A percentile compares a stretch with the other conserved stretches of the same genome.
These are phyloP conservation scores for Trichophyton mentagrophytes DNA, from an alignment of 2,329 filamentous ascomycete species.

Conservation along the genomic window DNA sequence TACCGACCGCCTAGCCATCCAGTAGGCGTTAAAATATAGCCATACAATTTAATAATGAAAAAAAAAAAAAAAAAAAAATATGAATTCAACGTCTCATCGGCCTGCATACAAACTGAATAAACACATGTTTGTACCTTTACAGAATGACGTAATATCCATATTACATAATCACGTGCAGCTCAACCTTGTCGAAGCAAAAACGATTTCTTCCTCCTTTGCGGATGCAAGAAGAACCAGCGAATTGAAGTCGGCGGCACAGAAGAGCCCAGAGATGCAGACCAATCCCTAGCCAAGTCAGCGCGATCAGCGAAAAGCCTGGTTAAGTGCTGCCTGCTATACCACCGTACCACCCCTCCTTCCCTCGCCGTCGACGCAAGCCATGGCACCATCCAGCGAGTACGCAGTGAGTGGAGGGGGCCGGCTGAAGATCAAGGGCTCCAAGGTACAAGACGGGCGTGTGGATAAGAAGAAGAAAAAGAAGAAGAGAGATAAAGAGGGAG, in stretches of 20 bases:
- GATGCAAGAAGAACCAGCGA: background rate
- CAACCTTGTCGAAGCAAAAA: background rate
- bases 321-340: background rate
- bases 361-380: background rate
- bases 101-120: no score
- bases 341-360: background rate
- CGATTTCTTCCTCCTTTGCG: background rate
- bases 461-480: constrained; percentile 15
- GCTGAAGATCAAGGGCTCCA: constrained; percentile 72
- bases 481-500: constrained; percentile 13
- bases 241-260: background rate
- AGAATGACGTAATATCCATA: background rate
- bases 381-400: constrained; percentile 11
- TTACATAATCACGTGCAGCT: background rate
- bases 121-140: background rate
- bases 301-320: background rate
- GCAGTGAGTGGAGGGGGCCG: constrained; percentile 46
- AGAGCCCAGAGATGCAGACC: background rate
- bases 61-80: background rate
- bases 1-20: background rate
- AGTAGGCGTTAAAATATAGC: background rate
- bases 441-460: constrained; percentile 39
- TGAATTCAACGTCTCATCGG: background rate
- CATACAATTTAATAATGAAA: background rate
- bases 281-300: background rate